These are phyloP conservation scores for Chaetomiaceae sp. DNA, from an alignment of 2,329 filamentous ascomycete species.

Conservation along the genomic window DNA sequence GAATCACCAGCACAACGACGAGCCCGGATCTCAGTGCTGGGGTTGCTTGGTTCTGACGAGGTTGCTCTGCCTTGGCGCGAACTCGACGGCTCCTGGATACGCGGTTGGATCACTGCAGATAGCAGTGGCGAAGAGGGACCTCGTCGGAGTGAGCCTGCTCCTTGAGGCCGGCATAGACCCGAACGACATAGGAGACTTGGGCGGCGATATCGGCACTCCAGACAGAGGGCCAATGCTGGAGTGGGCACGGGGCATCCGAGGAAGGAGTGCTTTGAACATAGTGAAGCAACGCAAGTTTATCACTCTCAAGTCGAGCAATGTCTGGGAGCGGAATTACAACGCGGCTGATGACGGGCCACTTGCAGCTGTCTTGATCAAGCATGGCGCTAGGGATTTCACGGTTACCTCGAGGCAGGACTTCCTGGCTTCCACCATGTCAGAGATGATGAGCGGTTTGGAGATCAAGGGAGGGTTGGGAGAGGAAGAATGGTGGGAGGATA, in stretches of 20 bases:
- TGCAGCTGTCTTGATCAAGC: not conserved
- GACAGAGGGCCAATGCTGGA: not conserved
- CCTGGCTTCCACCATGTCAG: not conserved
- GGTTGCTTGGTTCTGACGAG: not conserved
- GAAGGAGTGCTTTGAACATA: not conserved
- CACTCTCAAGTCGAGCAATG: not conserved
- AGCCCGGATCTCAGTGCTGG: not conserved
- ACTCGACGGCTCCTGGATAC: not conserved
- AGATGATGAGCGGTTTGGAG: not conserved
- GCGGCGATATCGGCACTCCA: constrained; percentile 3
- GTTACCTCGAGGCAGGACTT: not conserved
- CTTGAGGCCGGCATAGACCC: constrained; percentile 14
- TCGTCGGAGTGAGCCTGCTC: not conserved
- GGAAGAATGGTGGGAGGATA: too few species aligned
- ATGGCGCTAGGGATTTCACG: constrained; percentile 1
- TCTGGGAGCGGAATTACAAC: not conserved
- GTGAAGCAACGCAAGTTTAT: not conserved
- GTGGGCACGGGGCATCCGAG: not conserved
- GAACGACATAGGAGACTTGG: constrained; percentile 4
- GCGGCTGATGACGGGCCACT: not conserved
- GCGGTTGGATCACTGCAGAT: constrained; percentile 1
- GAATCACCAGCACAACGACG: not conserved
- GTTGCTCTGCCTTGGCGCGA: not conserved
- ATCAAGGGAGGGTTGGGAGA: not conserved
- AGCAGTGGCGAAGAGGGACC: not conserved